A percentile compares a stretch with the other conserved stretches of the same genome.
Evolutionary conservation across 768 basidiomycete genomes (phyloP).

Genomic region (Russula earlei): DNA sequence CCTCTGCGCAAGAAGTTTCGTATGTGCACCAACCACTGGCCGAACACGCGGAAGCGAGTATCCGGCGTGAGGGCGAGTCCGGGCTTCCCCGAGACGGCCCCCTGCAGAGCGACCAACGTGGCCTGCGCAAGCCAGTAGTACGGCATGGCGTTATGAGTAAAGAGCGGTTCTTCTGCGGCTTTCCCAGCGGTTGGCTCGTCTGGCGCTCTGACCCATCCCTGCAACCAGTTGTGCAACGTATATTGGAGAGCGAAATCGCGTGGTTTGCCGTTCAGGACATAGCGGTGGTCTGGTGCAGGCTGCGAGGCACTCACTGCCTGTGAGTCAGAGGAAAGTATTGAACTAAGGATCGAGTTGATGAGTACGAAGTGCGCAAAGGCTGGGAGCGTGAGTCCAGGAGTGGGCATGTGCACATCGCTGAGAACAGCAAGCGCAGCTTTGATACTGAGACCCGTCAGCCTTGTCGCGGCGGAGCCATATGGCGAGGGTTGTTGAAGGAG

Average conservation of each 20-base stretch:
- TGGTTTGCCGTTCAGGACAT: conserved; percentile 1
- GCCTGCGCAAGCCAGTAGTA: conserved; percentile 50
- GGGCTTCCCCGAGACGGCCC: conserved; percentile 29
- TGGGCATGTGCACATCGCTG: conserved; percentile 11
- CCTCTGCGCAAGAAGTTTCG: conserved; percentile 13
- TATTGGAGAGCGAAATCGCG: conserved; percentile 32
- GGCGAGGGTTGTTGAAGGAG: conserved; percentile 30
- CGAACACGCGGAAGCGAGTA: conserved; percentile 16
- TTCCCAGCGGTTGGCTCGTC: conserved; percentile 8
- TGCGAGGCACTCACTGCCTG: neutral
- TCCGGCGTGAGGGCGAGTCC: conserved; percentile 13
- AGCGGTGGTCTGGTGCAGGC: neutral
- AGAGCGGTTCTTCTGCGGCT: conserved; percentile 11
- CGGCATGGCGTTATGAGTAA: conserved; percentile 30
- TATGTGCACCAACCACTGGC: conserved; percentile 18
- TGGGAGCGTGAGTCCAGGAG: conserved; percentile 3
- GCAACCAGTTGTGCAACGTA: conserved; percentile 44
- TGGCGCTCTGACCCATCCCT: conserved; percentile 32
- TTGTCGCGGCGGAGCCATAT: conserved; percentile 8
- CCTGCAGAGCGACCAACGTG: conserved; percentile 36
- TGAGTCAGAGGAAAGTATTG: conserved; percentile 5
- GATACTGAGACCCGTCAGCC: conserved; percentile 14
- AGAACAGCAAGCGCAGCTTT: conserved; percentile 14
- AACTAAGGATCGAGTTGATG: conserved; percentile 21
- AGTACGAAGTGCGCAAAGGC: conserved; percentile 22